A percentile compares a stretch with the other conserved stretches of the same genome.
Conservation (phyloP, 1,139 yeast genomes). For the Blastobotrys proliferans region DNA sequence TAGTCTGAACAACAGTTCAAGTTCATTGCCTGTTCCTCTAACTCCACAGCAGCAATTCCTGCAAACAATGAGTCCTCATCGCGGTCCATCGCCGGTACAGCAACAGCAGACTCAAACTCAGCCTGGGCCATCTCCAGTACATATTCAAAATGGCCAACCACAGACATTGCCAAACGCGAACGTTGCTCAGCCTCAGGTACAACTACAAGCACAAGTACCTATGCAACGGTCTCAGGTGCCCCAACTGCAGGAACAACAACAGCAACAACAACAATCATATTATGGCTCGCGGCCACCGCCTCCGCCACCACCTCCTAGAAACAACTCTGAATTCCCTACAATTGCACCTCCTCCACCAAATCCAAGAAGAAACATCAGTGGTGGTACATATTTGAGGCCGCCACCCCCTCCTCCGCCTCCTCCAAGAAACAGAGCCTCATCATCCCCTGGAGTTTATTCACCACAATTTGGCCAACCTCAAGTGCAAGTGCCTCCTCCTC, state of each 20-base stretch:
- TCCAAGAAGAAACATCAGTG: conserved; percentile 18
- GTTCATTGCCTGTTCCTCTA: background rate
- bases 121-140: too few relatives aligned
- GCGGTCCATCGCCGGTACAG: conserved; percentile 1
- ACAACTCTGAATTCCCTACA: conserved; percentile 13
- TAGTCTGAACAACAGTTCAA: conserved; percentile 1
- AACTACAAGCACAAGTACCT: background rate
- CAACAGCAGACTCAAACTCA: too few relatives aligned
- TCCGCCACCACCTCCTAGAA: conserved; percentile 8
- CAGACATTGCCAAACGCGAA: too few relatives aligned
- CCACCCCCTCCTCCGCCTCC: conserved; percentile 26
- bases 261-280: background rate
- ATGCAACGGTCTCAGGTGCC: conserved; percentile 1
- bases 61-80: conserved; percentile 12
- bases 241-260: background rate
- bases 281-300: conserved; percentile 7
- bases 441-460: conserved; percentile 11
- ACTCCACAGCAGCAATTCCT: conserved; percentile 14
- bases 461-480: conserved; percentile 2
- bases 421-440: conserved; percentile 25
- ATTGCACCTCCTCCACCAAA: conserved; percentile 25
- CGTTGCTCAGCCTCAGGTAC: conserved; percentile 8
- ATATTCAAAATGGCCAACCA: too few relatives aligned
- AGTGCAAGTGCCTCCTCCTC: conserved; percentile 13
- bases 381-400: conserved; percentile 16